Conservation (phyloP, 148 eudicot genomes). For the Linanthus parryae region DNA sequence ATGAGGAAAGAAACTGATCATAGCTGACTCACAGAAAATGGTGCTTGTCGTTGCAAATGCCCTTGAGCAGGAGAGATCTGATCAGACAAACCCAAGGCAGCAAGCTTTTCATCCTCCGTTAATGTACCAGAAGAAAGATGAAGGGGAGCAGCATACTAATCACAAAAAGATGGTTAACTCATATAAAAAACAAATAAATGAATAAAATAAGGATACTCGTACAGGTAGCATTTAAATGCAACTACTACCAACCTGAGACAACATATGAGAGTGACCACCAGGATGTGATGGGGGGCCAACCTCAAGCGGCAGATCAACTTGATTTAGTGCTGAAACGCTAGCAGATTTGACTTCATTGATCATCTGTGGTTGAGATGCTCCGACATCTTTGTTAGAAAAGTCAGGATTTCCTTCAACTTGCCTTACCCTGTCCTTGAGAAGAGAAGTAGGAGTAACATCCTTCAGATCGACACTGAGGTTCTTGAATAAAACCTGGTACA, state of each 20-base stretch:
- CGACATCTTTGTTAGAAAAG: slow-evolving; percentile 14
- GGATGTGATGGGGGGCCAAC: slow-evolving; percentile 13
- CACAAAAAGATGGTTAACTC: slow-evolving; percentile 5
- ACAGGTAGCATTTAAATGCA: too few relatives aligned
- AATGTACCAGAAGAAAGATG: slow-evolving; percentile 42
- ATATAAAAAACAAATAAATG: not conserved
- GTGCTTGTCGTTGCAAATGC: slow-evolving; percentile 57
- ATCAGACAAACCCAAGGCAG: slow-evolving; percentile 62
- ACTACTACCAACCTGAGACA: slow-evolving; percentile 15
- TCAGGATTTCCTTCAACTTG: slow-evolving; percentile 15
- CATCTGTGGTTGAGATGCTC: slow-evolving; percentile 7
- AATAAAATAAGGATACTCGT: too few relatives aligned
- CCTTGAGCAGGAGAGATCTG: slow-evolving; percentile 79
- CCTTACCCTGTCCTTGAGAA: slow-evolving; percentile 15
- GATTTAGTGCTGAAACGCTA: slow-evolving; percentile 6
- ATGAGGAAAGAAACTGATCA: slow-evolving; percentile 9
- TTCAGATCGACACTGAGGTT: slow-evolving; percentile 18
- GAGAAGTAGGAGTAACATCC: slow-evolving; percentile 12
- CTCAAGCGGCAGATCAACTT: slow-evolving; percentile 12
- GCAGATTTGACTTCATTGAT: slow-evolving; percentile 6
- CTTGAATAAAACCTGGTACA: slow-evolving; percentile 13
- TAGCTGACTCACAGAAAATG: slow-evolving; percentile 62
- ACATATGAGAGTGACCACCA: slow-evolving; percentile 5
- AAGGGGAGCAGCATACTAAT: slow-evolving; percentile 55
- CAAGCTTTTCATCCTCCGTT: slow-evolving; percentile 74